Base-by-base conservation (phyloP, 768 basidiomycete genomes). In the Boletus insuetus region DNA sequence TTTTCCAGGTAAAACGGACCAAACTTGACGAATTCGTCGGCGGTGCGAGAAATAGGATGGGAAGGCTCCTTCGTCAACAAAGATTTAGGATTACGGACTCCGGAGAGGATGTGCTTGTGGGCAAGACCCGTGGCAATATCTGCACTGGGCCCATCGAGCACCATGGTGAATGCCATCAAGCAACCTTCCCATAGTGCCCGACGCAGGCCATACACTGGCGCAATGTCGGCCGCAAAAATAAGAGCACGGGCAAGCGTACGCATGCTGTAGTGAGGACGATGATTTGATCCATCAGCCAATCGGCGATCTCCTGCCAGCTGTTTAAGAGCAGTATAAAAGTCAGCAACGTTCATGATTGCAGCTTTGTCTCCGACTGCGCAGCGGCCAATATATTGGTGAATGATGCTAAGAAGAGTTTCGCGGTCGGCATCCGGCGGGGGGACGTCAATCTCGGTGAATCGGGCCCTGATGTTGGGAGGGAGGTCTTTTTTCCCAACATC, bases 401-500 rank as follows among this genome's bases (percentile, higher is more conserved):
- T 82, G 66, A 99, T 94, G 62, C 80, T 84, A 47, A 95, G 76
- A 3, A 98, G 79, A 0, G 95, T 96, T 44, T 97, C 94, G 53
- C 82, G 84, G 68, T 98, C 94, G 32, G 89, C 80, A 64, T 99
- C 97, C 5, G 96, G 95, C 4, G 95, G 82, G n/a, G 89, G 85
- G 0, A 98, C 95, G 67, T 94, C 94, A 51, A 98, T 84, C 69
- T 98, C 97, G 1, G 94, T 97, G 74, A 99, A 98, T 31, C 90
- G 85, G 11, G 88, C 83, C 35, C 95, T 86, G 46, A 98, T 90
- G 64, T 87, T 88, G 6, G 91, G 87, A 17, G 94, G 92, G 0
- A 99, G 85, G 64, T 98, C 96, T 64, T 94, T 97, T 77, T 98
- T 99, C 34, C 97, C 97, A 14, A 98, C 90, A 63, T 99, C 97